A percentile compares a stretch with the other conserved stretches of the same genome.
phyloP scores from a whole-genome alignment of 352 stramenopile genomes.

The Labyrinthula sp. region DNA sequence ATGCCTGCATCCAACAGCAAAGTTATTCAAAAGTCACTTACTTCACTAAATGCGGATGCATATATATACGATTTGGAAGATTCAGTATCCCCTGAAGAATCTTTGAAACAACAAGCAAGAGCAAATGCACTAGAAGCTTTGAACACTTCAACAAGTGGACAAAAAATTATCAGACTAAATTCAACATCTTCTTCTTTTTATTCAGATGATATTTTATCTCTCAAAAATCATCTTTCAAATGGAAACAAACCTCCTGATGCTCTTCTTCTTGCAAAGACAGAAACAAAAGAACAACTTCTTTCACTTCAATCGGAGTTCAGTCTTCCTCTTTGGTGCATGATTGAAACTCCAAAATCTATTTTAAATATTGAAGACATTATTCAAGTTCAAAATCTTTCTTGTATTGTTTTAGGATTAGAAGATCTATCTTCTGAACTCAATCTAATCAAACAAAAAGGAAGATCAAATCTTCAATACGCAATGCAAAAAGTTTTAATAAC shows the following conservation, averaged over 20 bases:
- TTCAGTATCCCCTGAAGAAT: slow-evolving; percentile 32
- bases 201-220: slow-evolving; percentile 2
- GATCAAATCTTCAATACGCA: slow-evolving; percentile 13
- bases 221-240: slow-evolving; percentile 10
- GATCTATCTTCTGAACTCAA: slow-evolving; percentile 35
- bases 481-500: slow-evolving; percentile 12
- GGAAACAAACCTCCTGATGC: slow-evolving; percentile 6
- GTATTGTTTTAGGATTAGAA: slow-evolving; percentile 35
- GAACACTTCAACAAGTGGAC: slow-evolving; percentile 2
- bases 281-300: slow-evolving; percentile 32
- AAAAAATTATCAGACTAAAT: slow-evolving; percentile 1
- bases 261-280: slow-evolving; percentile 37
- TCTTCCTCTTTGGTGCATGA: slow-evolving; percentile 37
- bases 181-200: slow-evolving; percentile 2
- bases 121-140: slow-evolving; percentile 9
- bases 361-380: slow-evolving; percentile 34
- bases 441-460: not conserved
- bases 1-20: slow-evolving; percentile 31
- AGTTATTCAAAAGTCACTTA: slow-evolving; percentile 32
- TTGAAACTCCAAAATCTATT: slow-evolving; percentile 37
- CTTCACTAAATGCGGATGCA: slow-evolving; percentile 31
- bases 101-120: slow-evolving; percentile 31
- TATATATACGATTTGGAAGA: slow-evolving; percentile 40
- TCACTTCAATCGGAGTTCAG: slow-evolving; percentile 29
- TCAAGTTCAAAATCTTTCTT: slow-evolving; percentile 25